Evolutionary conservation across 768 basidiomycete genomes (phyloP).

Genomic region (Tulasnella calospora): DNA sequence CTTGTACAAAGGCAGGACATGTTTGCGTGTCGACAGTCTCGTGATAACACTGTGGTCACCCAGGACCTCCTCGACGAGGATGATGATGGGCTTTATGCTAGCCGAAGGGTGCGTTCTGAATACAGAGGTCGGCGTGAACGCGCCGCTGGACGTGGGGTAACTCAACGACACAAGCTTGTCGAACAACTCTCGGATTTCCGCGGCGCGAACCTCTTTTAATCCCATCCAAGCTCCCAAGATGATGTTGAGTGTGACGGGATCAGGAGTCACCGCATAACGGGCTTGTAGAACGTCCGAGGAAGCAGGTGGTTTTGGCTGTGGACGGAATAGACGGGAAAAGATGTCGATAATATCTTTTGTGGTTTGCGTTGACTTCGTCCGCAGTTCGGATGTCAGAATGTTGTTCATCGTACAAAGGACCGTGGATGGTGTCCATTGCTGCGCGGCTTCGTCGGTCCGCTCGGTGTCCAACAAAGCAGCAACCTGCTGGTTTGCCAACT

Average conservation of each 20-base stretch:
- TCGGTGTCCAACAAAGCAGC: background rate
- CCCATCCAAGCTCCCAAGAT: conserved; percentile 55
- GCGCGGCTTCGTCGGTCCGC: background rate
- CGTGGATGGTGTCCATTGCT: conserved; percentile 31
- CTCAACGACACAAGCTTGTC: conserved; percentile 58
- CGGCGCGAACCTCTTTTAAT: conserved; percentile 47
- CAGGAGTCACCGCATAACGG: conserved; percentile 49
- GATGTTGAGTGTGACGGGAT: conserved; percentile 67
- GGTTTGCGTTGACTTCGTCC: conserved; percentile 35
- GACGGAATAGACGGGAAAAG: background rate
- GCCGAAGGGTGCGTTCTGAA: conserved; percentile 17
- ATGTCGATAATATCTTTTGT: conserved; percentile 45
- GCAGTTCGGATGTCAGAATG: conserved; percentile 47
- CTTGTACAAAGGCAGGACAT: conserved; percentile 65
- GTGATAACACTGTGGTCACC: conserved; percentile 29
- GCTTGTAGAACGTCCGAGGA: conserved; percentile 39
- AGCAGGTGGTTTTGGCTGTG: conserved; percentile 32
- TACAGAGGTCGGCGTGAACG: background rate
- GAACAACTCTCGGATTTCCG: conserved; percentile 53
- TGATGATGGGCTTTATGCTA: conserved; percentile 2
- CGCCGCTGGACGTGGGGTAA: conserved; percentile 42
- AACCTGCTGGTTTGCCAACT: background rate
- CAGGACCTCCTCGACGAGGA: background rate
- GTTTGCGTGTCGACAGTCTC: conserved; percentile 51
- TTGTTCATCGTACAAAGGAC: conserved; percentile 60